Evolutionary conservation across 441 rosid genomes (phyloP).

Genomic region (Jatropha multifida): DNA sequence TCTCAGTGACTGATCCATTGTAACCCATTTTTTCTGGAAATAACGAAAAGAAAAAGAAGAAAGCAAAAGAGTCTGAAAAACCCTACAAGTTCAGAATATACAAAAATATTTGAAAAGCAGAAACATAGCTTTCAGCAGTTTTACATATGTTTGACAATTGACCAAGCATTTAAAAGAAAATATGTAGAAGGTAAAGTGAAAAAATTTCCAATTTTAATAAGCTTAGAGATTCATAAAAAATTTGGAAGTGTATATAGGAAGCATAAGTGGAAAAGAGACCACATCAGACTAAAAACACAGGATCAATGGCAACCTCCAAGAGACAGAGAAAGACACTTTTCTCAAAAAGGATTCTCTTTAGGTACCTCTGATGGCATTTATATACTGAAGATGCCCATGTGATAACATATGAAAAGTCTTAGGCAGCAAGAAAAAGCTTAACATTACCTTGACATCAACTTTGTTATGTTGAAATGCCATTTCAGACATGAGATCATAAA

Average conservation of each 20-base stretch:
- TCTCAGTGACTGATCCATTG: neutral
- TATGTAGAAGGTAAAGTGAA: neutral
- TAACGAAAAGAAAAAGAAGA: neutral
- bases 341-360: constrained; percentile 38
- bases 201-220: neutral
- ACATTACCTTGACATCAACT: constrained; percentile 34
- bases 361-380: neutral
- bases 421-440: neutral
- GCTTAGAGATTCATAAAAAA: neutral
- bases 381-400: neutral
- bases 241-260: no score
- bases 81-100: neutral
- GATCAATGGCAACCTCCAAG: no score
- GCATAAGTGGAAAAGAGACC: no score
- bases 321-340: neutral
- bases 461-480: constrained; percentile 64
- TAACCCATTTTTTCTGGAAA: neutral
- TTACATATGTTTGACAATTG: neutral
- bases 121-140: neutral
- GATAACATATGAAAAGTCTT: neutral
- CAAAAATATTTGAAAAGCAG: neutral
- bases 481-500: constrained; percentile 73
- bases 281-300: no score
- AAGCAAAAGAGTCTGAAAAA: neutral
- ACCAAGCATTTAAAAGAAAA: constrained; percentile 4